phyloP scores from a whole-genome alignment of 2,329 filamentous ascomycete species.

The Fusarium nurragi region DNA sequence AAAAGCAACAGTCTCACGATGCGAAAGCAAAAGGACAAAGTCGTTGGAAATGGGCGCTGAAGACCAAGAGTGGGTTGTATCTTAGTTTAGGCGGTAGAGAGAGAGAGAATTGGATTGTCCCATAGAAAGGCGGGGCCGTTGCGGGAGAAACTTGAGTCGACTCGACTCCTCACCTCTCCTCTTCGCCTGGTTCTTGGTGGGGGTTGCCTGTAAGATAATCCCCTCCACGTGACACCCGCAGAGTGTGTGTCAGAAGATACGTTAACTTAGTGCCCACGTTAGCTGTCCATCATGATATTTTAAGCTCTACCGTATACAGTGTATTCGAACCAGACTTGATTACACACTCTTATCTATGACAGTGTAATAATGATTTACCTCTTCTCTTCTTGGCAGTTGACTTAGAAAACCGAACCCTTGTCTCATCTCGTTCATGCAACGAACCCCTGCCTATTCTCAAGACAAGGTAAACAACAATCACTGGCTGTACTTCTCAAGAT shows the following conservation, averaged over 20 bases:
- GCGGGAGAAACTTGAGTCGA: conserved; percentile 45
- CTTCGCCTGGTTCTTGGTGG: conserved; percentile 43
- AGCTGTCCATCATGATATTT: neutral
- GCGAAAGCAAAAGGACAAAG: conserved; percentile 38
- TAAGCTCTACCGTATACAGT: neutral
- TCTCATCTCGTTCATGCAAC: conserved; percentile 21
- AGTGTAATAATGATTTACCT: neutral
- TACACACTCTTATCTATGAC: neutral
- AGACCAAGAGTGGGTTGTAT: conserved; percentile 31
- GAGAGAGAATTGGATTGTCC: conserved; percentile 27
- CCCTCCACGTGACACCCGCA: conserved; percentile 46
- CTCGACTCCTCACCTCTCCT: conserved; percentile 26
- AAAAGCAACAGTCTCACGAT: conserved; percentile 36
- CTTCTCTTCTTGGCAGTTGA: neutral
- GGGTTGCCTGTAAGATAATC: conserved; percentile 46
- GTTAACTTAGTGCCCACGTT: neutral
- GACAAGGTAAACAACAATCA: neutral
- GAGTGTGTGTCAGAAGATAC: conserved; percentile 32
- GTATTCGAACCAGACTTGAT: neutral
- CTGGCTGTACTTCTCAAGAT: no score
- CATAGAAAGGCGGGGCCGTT: conserved; percentile 44
- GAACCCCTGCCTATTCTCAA: conserved; percentile 10
- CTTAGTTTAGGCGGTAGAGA: conserved; percentile 39
- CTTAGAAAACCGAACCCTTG: neutral
- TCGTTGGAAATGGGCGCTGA: conserved; percentile 33